Conservation (phyloP, 768 basidiomycete species). For the Asterophora parasitica region DNA sequence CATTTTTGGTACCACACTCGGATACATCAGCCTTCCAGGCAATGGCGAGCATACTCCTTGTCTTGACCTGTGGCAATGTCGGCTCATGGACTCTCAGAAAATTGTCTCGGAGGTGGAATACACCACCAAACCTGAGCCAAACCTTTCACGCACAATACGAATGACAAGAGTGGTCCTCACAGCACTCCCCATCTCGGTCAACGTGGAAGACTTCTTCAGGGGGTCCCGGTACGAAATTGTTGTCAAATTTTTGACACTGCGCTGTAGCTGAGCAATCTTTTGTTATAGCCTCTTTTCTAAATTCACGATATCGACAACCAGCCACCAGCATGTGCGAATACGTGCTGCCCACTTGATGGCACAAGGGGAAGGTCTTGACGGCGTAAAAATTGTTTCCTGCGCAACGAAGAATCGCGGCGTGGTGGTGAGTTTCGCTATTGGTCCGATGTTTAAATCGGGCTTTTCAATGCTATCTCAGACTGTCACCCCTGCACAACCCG, state of each 20-base stretch:
- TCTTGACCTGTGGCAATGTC: not conserved
- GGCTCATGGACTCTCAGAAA: constrained; percentile 42
- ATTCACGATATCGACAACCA: constrained; percentile 84
- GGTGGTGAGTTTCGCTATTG: constrained; percentile 34
- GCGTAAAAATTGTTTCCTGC: constrained; percentile 49
- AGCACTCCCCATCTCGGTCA: constrained; percentile 81
- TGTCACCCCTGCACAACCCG: constrained; percentile 69
- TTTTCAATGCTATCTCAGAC: constrained; percentile 40
- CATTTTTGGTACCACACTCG: constrained; percentile 60
- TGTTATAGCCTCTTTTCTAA: constrained; percentile 74
- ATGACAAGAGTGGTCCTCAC: constrained; percentile 56
- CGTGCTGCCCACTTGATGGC: constrained; percentile 51
- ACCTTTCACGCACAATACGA: constrained; percentile 47
- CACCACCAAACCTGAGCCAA: constrained; percentile 48
- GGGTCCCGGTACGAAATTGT: constrained; percentile 57
- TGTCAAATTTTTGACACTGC: not conserved
- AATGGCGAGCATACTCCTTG: constrained; percentile 42
- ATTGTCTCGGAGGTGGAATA: constrained; percentile 68
- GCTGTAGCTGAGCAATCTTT: not conserved
- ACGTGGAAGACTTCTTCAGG: constrained; percentile 96
- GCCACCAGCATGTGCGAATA: constrained; percentile 75
- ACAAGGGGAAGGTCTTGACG: constrained; percentile 38
- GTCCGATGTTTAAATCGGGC: not conserved
- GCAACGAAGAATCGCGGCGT: constrained; percentile 41
- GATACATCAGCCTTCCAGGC: constrained; percentile 57